phyloP scores from a whole-genome alignment of 768 basidiomycete genomes.

The Mycena latifolia region DNA sequence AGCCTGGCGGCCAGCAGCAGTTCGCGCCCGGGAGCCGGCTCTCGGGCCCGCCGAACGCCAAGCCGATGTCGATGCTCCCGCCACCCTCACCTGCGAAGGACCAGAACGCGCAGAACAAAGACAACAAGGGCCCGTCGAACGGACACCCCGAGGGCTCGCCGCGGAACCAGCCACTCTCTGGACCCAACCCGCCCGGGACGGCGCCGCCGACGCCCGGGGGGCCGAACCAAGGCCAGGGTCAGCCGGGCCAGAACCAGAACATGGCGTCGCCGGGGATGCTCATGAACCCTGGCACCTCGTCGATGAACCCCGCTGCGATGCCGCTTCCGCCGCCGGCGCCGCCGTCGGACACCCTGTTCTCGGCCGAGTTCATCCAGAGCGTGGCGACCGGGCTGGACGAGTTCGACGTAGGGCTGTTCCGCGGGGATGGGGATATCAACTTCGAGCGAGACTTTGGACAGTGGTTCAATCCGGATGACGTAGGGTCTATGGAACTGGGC shows the following conservation, averaged over 20 bases:
- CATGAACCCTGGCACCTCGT: conserved; percentile 37
- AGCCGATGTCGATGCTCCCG: conserved; percentile 61
- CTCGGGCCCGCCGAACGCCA: conserved; percentile 44
- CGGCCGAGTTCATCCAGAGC: conserved; percentile 60
- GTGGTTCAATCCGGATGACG: conserved; percentile 77
- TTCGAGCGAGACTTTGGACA: conserved; percentile 83
- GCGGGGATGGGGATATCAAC: conserved; percentile 64
- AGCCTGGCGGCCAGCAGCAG: conserved; percentile 37
- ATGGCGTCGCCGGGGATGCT: conserved; percentile 45
- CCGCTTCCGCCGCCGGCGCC: conserved; percentile 29
- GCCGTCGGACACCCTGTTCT: conserved; percentile 39
- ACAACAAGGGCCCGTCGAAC: conserved; percentile 45
- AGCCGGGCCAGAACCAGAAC: conserved; percentile 34
- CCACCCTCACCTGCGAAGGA: conserved; percentile 64
- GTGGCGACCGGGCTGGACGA: conserved; percentile 56
- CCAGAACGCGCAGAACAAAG: conserved; percentile 45
- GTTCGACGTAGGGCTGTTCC: conserved; percentile 56
- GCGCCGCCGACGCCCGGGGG: conserved; percentile 47
- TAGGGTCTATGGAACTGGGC: conserved; percentile 44
- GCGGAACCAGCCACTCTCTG: conserved; percentile 51
- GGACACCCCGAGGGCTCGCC: conserved; percentile 55
- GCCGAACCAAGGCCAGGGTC: conserved; percentile 34
- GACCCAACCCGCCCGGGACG: conserved; percentile 42
- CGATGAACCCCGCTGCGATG: conserved; percentile 34
- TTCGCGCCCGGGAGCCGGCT: conserved; percentile 49